phyloP scores from a whole-genome alignment of 768 basidiomycete genomes.

The Suillus hirtellus region DNA sequence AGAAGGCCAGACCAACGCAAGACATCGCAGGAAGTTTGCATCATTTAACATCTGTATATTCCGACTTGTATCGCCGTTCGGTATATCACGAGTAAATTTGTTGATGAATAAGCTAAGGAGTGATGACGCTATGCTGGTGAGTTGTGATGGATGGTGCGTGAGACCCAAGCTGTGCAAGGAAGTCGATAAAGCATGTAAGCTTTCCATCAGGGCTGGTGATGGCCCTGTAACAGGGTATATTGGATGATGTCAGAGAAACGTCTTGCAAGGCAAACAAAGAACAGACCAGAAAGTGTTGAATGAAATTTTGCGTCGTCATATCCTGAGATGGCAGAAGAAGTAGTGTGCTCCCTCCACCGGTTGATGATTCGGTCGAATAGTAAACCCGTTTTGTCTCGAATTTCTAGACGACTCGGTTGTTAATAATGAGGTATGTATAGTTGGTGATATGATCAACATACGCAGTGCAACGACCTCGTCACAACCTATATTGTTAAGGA shows the following conservation, averaged over 20 bases:
- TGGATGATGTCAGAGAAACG: constrained; percentile 10
- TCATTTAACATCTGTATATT: constrained; percentile 42
- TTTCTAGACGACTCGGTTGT: constrained; percentile 40
- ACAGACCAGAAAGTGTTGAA: constrained; percentile 9
- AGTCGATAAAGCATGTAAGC: constrained; percentile 53
- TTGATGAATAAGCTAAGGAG: constrained; percentile 40
- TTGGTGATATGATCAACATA: constrained; percentile 22
- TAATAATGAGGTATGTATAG: constrained; percentile 6
- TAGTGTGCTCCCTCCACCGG: constrained; percentile 53
- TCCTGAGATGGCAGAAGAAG: constrained; percentile 28
- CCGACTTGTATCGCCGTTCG: constrained; percentile 30
- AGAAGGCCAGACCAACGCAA: constrained; percentile 35
- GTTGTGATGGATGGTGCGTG: constrained; percentile 37
- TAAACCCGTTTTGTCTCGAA: constrained; percentile 41
- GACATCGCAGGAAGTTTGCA: constrained; percentile 48
- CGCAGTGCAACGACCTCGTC: constrained; percentile 36
- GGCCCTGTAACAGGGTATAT: constrained; percentile 37
- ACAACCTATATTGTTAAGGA: constrained; percentile 47
- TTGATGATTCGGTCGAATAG: constrained; percentile 49
- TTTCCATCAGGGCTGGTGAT: constrained; percentile 54
- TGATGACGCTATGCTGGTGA: constrained; percentile 37
- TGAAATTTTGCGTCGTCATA: constrained; percentile 18
- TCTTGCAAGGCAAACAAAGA: constrained; percentile 14
- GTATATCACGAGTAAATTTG: constrained; percentile 33
- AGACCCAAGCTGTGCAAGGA: constrained; percentile 58